phyloP scores from a whole-genome alignment of 306 rosid genomes.

The Calophaca sinica region DNA sequence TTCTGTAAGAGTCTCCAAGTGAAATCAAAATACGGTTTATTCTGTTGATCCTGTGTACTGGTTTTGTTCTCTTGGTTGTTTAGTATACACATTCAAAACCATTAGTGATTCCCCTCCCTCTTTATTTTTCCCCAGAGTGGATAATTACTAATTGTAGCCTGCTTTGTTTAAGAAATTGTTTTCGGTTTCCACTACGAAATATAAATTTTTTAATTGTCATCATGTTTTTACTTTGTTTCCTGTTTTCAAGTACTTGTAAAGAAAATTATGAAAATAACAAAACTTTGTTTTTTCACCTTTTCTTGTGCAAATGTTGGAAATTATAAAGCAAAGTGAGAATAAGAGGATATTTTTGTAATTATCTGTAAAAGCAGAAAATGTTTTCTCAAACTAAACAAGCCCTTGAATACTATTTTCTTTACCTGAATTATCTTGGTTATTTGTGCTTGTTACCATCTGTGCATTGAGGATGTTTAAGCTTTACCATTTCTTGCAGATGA shows the following conservation, averaged over 20 bases:
- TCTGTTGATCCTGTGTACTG: not conserved
- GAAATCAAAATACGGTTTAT: constrained; percentile 32
- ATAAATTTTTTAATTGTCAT: no score
- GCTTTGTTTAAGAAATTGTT: no score
- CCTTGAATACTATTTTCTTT: not conserved
- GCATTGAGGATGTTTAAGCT: constrained; percentile 2
- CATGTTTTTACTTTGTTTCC: no score
- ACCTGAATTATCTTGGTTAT: not conserved
- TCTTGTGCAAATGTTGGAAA: no score
- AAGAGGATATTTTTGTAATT: no score
- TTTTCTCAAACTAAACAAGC: no score
- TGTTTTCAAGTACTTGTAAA: no score
- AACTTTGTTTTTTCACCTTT: no score
- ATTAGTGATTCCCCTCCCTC: constrained; percentile 14
- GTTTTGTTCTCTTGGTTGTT: constrained; percentile 7
- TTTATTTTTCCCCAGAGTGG: not conserved
- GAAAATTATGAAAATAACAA: no score
- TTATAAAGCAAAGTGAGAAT: no score
- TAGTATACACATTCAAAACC: constrained; percentile 21
- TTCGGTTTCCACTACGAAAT: no score
- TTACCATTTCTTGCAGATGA: not conserved
- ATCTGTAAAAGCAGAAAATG: no score
- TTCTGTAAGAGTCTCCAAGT: not conserved
- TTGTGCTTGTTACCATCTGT: not conserved
- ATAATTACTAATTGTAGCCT: not conserved